Evolutionary conservation across 306 rosid genomes (phyloP).

Genomic region (Dalbergia cochinchinensis): DNA sequence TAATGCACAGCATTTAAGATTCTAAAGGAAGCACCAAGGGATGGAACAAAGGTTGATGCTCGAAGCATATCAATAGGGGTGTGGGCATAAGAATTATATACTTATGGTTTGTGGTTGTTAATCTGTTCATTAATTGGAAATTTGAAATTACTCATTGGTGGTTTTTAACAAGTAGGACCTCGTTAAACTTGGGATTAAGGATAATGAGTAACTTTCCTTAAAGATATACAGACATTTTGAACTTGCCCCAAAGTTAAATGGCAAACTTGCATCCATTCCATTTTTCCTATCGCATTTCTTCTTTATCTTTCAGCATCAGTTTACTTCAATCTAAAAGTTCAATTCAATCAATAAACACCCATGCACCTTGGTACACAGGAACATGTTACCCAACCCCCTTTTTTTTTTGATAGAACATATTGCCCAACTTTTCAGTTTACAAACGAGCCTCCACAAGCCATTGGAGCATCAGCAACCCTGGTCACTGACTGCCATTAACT

Average conservation of each 20-base stretch:
- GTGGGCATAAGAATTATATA: not conserved
- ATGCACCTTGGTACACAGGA: constrained; percentile 13
- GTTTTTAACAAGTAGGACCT: not conserved
- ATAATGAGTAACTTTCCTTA: constrained; percentile 18
- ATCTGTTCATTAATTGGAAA: not conserved
- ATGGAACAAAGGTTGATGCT: constrained; percentile 1
- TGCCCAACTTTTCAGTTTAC: constrained; percentile 5
- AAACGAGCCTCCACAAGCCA: constrained; percentile 17
- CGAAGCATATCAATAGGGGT: not conserved
- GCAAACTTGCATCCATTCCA: not conserved
- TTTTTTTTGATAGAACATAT: not conserved
- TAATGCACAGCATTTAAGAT: not conserved
- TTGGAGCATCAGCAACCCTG: constrained; percentile 10
- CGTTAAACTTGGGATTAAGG: not conserved
- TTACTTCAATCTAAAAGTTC: not conserved
- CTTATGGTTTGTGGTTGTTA: not conserved
- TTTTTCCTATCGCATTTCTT: not conserved
- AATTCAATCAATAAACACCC: not conserved
- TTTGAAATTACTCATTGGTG: not conserved
- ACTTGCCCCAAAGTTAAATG: not conserved
- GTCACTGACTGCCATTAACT: constrained; percentile 9
- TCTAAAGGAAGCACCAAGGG: constrained; percentile 9
- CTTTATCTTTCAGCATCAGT: constrained; percentile 18
- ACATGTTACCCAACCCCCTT: not conserved
- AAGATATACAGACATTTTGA: not conserved